Percentiles rank a stretch among this genome's conserved stretches.
Conservation (phyloP, 371 early-diverging fungal species). For the Apophysomyces elegans region DNA sequence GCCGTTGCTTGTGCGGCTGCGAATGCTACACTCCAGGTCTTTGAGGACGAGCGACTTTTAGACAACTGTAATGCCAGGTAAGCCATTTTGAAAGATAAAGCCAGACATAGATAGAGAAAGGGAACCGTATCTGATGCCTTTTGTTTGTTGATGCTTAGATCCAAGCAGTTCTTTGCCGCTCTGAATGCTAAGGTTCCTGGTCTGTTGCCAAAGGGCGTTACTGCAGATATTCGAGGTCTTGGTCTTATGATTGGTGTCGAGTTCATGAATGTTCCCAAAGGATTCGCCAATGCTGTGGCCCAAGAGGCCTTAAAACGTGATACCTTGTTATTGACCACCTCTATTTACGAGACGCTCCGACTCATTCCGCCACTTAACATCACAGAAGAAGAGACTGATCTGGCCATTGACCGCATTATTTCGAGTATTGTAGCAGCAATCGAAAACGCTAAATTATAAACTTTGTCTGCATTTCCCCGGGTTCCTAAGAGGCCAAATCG, state of each 20-base stretch:
- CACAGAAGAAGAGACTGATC: slow-evolving; percentile 53
- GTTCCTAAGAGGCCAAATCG: too few relatives aligned
- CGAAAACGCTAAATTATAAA: slow-evolving; percentile 16
- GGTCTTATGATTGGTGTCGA: slow-evolving; percentile 69
- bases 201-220: slow-evolving; percentile 45
- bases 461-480: too few relatives aligned
- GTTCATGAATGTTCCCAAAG: slow-evolving; percentile 49
- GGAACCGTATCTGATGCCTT: neutral
- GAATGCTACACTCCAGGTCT: slow-evolving; percentile 47
- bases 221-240: slow-evolving; percentile 57
- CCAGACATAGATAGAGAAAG: neutral
- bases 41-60: slow-evolving; percentile 45
- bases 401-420: slow-evolving; percentile 48
- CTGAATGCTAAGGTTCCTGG: slow-evolving; percentile 42
- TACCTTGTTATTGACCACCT: slow-evolving; percentile 57
- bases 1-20: slow-evolving; percentile 56
- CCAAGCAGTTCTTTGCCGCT: slow-evolving; percentile 52
- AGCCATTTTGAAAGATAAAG: neutral
- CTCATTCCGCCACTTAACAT: slow-evolving; percentile 63
- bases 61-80: slow-evolving; percentile 47
- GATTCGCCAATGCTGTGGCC: slow-evolving; percentile 43
- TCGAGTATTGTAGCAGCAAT: slow-evolving; percentile 44
- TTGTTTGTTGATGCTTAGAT: slow-evolving; percentile 19
- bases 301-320: slow-evolving; percentile 49
- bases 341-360: slow-evolving; percentile 61